A percentile compares a stretch with the other conserved stretches of the same genome.
Conservation (phyloP, 129 eudicot genomes). For the Gnaphalium uliginosum region DNA sequence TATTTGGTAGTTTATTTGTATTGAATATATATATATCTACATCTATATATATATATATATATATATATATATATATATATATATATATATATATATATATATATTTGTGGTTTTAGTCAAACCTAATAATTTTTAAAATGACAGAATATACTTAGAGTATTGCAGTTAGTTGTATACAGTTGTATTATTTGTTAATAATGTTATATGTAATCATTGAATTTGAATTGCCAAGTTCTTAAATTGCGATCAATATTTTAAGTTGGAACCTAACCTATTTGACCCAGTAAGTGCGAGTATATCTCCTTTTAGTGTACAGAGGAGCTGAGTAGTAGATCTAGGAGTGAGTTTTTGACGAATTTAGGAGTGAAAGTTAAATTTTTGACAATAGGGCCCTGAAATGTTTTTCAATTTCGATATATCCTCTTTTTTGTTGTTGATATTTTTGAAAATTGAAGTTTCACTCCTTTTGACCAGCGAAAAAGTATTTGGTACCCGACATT, state of each 20-base stretch:
- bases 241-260: not conserved
- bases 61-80: no score
- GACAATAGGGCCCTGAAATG: not conserved
- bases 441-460: not conserved
- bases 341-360: not conserved
- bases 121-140: no score
- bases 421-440: not conserved
- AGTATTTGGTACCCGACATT: not conserved
- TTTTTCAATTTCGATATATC: not conserved
- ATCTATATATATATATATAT: no score
- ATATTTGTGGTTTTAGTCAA: no score
- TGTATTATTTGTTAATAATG: conserved; percentile 9
- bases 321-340: not conserved
- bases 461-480: not conserved
- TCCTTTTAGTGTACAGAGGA: not conserved
- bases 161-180: not conserved
- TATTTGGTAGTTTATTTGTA: not conserved
- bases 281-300: not conserved
- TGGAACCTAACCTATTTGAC: conserved; percentile 17
- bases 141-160: not conserved
- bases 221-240: not conserved
- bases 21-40: no score
- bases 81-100: no score
- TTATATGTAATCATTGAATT: conserved; percentile 17
- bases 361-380: no score